A percentile compares a stretch with the other conserved stretches of the same genome.
Evolutionary conservation across 164 flowering plant species (phyloP).

Genomic region (Piper betle): DNA sequence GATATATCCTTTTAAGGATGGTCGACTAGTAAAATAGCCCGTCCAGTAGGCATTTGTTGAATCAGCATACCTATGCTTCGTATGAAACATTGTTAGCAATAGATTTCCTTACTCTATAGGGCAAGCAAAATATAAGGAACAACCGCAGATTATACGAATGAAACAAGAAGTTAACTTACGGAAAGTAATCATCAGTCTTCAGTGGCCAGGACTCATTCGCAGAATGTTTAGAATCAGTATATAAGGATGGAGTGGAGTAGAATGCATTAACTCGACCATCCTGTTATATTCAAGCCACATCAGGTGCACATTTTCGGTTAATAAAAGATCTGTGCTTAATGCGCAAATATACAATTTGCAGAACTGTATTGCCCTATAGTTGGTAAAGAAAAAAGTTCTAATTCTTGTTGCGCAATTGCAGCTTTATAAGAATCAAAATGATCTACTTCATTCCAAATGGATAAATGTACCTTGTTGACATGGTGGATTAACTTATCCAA

Average conservation of each 20-base stretch:
- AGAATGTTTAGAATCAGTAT: conserved; percentile 64
- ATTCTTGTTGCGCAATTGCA: neutral
- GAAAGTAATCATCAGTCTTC: conserved; percentile 75
- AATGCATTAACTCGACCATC: conserved; percentile 86
- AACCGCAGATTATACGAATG: neutral
- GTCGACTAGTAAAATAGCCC: conserved; percentile 85
- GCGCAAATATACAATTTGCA: neutral
- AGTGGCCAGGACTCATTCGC: conserved; percentile 70
- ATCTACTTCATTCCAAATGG: neutral
- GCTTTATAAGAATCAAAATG: too few species aligned
- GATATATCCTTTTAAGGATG: conserved; percentile 67
- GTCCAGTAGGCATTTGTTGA: conserved; percentile 76
- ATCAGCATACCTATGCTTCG: conserved; percentile 64
- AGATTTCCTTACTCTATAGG: neutral
- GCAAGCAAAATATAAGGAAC: neutral
- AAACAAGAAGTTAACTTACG: conserved; percentile 31
- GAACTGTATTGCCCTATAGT: neutral
- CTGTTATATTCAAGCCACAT: conserved; percentile 19
- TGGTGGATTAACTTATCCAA: conserved; percentile 89
- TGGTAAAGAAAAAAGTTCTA: neutral
- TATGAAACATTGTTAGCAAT: conserved; percentile 1
- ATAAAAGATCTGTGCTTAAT: neutral
- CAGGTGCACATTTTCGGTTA: neutral
- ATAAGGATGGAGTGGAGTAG: conserved; percentile 85
- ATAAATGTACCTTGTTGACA: conserved; percentile 59